phyloP scores from a whole-genome alignment of 2,329 filamentous ascomycete genomes.

The Botrytis byssoidea region DNA sequence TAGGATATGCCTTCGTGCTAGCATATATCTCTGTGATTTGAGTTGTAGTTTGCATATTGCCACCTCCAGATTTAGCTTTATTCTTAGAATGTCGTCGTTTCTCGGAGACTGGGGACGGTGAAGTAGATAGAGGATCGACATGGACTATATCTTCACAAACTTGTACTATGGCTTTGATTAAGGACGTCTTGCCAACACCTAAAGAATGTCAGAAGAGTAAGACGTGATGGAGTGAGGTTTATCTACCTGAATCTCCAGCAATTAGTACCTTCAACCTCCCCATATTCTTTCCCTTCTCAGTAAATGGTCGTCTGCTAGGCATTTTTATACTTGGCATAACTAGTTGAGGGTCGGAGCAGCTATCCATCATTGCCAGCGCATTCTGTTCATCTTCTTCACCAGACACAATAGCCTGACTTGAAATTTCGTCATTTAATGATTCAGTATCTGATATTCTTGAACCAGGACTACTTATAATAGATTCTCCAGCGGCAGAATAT shows the following conservation, averaged over 20 bases:
- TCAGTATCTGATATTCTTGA: conserved; percentile 52
- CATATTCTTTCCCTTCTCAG: conserved; percentile 76
- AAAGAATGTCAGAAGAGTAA: conserved; percentile 25
- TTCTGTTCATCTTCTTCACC: conserved; percentile 42
- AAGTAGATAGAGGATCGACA: conserved; percentile 59
- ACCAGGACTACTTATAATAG: conserved; percentile 49
- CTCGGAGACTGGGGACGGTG: conserved; percentile 36
- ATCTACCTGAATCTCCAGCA: conserved; percentile 70
- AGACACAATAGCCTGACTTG: conserved; percentile 40
- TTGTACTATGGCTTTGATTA: conserved; percentile 86
- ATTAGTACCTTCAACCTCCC: conserved; percentile 88
- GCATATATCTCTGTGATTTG: conserved; percentile 68
- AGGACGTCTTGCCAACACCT: conserved; percentile 85
- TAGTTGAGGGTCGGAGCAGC: conserved; percentile 67
- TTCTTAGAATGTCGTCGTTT: conserved; percentile 32
- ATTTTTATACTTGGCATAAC: conserved; percentile 97
- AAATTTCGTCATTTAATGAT: conserved; percentile 48
- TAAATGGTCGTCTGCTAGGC: conserved; percentile 86
- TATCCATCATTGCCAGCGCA: conserved; percentile 48
- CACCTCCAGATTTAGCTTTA: conserved; percentile 31
- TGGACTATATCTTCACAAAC: conserved; percentile 90
- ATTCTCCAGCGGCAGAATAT: conserved; percentile 44
- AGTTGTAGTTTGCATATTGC: conserved; percentile 38
- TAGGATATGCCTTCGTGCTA: conserved; percentile 79
- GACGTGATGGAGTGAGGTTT: background rate